Conservation (phyloP, 2,329 filamentous ascomycete genomes). For the Pseudovirgaria hyperparasitica region DNA sequence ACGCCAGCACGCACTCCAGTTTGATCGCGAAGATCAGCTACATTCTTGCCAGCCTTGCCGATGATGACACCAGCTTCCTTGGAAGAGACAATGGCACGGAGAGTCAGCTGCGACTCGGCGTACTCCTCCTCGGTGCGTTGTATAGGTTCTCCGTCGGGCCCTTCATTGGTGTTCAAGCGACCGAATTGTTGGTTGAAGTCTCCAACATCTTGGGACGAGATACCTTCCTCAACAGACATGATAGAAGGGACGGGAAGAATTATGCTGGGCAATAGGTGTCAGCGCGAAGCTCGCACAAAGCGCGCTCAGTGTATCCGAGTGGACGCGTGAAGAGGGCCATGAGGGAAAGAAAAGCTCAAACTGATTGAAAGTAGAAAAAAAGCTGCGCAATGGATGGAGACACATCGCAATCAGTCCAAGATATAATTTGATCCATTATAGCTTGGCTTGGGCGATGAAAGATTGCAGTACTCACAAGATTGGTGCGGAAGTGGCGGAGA, state of each 20-base stretch:
- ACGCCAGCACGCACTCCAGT: constrained; percentile 97
- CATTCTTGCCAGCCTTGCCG: constrained; percentile 96
- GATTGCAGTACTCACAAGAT: too few species aligned
- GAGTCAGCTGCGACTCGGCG: constrained; percentile 77
- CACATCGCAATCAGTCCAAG: too few species aligned
- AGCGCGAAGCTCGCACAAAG: too few species aligned
- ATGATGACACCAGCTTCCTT: constrained; percentile 99
- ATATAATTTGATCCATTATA: too few species aligned
- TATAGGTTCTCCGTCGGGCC: constrained; percentile 61
- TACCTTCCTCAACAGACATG: constrained; percentile 29
- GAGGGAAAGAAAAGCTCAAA: too few species aligned
- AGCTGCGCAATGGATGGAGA: too few species aligned
- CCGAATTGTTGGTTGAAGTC: constrained; percentile 30
- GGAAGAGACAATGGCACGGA: constrained; percentile 94
- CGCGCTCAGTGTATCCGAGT: too few species aligned
- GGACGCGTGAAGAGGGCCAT: too few species aligned
- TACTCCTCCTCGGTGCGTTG: constrained; percentile 98
- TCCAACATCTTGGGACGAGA: constrained; percentile 19
- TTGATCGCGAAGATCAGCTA: constrained; percentile 91
- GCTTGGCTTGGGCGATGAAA: too few species aligned
- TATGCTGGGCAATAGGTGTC: constrained; percentile 12
- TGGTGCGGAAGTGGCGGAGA: too few species aligned
- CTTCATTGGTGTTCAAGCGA: constrained; percentile 30
- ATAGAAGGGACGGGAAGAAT: constrained; percentile 20
- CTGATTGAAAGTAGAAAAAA: too few species aligned